These are phyloP conservation scores for Botrytis tulipae DNA, from an alignment of 2,329 filamentous ascomycete species.

Conservation along the genomic window DNA sequence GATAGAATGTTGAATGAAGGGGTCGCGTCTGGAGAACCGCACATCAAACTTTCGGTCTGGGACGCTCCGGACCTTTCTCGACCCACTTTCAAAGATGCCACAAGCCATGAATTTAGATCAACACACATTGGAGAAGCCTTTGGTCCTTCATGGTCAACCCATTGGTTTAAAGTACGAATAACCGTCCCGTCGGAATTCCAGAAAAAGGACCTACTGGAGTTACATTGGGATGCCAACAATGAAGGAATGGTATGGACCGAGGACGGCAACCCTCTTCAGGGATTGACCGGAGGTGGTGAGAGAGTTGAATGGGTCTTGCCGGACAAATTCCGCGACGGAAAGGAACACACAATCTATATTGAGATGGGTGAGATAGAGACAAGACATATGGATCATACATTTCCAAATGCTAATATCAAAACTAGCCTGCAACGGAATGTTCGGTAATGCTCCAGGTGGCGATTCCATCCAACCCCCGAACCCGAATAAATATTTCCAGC, in stretches of 20 bases:
- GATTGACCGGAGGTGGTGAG: conserved; percentile 85
- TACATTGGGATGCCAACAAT: conserved; percentile 94
- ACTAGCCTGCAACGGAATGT: conserved; percentile 90
- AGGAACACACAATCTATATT: conserved; percentile 87
- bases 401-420: not conserved
- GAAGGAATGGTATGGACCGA: conserved; percentile 94
- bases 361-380: conserved; percentile 62
- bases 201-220: conserved; percentile 80
- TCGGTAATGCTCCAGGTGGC: conserved; percentile 83
- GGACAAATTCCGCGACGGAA: conserved; percentile 74
- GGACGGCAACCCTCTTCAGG: conserved; percentile 86
- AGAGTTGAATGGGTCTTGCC: conserved; percentile 90
- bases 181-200: conserved; percentile 71
- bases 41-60: conserved; percentile 85
- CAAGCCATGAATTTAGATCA: conserved; percentile 69
- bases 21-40: conserved; percentile 61
- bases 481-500: conserved; percentile 76
- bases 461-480: conserved; percentile 86
- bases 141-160: conserved; percentile 94
- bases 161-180: conserved; percentile 89
- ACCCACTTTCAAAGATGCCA: conserved; percentile 82
- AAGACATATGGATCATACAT: not conserved
- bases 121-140: conserved; percentile 77
- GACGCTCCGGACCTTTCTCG: conserved; percentile 75
- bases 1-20: conserved; percentile 70